A percentile compares a stretch with the other conserved stretches of the same genome.
Conservation (phyloP, 441 rosid species). For the Gossypium gossypioides region DNA sequence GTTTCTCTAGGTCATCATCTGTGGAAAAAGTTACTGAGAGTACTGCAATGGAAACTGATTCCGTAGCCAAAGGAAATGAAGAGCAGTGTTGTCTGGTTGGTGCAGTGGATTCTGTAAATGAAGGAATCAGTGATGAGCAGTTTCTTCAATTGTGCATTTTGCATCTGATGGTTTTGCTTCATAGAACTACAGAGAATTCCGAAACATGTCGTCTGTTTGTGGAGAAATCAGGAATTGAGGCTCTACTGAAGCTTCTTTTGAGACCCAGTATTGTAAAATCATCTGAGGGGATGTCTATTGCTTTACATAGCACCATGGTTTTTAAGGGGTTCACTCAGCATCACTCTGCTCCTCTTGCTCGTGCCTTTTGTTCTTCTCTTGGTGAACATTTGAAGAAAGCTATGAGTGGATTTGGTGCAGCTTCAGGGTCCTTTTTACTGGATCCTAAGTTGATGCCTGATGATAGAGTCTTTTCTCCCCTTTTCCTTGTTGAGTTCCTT, state of each 20-base stretch:
- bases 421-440: slow-evolving; percentile 63
- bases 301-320: slow-evolving; percentile 94
- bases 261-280: slow-evolving; percentile 85
- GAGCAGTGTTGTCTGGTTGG: slow-evolving; percentile 36
- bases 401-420: slow-evolving; percentile 43
- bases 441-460: slow-evolving; percentile 53
- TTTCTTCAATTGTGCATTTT: slow-evolving; percentile 78
- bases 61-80: slow-evolving; percentile 52
- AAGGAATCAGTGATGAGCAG: slow-evolving; percentile 67
- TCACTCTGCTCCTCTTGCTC: slow-evolving; percentile 86
- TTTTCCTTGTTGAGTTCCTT: slow-evolving; percentile 90
- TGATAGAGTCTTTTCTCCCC: slow-evolving; percentile 61
- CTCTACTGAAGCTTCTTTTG: slow-evolving; percentile 72
- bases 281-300: slow-evolving; percentile 92
- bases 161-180: slow-evolving; percentile 92
- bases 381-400: slow-evolving; percentile 70
- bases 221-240: slow-evolving; percentile 94
- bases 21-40: slow-evolving; percentile 43
- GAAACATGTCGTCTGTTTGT: slow-evolving; percentile 91
- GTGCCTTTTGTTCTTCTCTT: slow-evolving; percentile 76
- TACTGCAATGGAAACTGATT: slow-evolving; percentile 87
- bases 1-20: slow-evolving; percentile 42
- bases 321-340: slow-evolving; percentile 94
- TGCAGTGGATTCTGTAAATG: slow-evolving; percentile 36
- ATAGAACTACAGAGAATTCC: slow-evolving; percentile 76